Percentiles rank a stretch among this genome's conserved stretches.
These are phyloP conservation scores for Sphagnurus paluster DNA, from an alignment of 1,284 basidiomycete genomes.

Conservation along the genomic window DNA sequence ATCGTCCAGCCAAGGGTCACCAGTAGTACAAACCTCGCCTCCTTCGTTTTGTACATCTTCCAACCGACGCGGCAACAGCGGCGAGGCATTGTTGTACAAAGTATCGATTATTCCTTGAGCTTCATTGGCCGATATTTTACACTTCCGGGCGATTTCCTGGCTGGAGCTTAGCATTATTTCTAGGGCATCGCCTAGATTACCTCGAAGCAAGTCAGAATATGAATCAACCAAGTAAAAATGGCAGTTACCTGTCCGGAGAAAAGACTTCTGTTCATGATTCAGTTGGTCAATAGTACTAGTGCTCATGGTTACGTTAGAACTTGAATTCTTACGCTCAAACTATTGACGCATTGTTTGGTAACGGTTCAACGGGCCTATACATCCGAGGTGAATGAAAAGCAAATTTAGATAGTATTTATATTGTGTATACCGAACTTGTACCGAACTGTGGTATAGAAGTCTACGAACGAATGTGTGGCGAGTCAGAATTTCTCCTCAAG, in stretches of 20 bases:
- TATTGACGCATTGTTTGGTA: constrained; percentile 3
- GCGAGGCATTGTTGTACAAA: constrained; percentile 42
- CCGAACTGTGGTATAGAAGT: too few species aligned
- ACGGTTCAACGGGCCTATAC: too few species aligned
- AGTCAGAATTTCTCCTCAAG: constrained; percentile 42
- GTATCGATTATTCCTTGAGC: constrained; percentile 48
- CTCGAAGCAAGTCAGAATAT: constrained; percentile 33
- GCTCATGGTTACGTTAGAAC: background rate
- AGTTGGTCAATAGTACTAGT: constrained; percentile 2
- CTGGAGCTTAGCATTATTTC: constrained; percentile 52
- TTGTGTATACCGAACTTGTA: too few species aligned
- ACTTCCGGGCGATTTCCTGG: constrained; percentile 53
- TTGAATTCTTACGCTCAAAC: background rate
- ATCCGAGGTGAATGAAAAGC: too few species aligned
- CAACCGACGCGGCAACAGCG: constrained; percentile 35
- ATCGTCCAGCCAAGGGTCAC: constrained; percentile 65
- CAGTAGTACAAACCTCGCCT: constrained; percentile 62
- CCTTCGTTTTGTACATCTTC: constrained; percentile 35
- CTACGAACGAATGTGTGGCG: constrained; percentile 23
- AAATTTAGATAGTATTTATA: too few species aligned
- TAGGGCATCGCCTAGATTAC: constrained; percentile 42
- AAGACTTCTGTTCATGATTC: constrained; percentile 8
- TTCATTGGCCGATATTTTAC: constrained; percentile 48
- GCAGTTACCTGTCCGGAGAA: constrained; percentile 16
- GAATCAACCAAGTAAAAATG: too few species aligned